Evolutionary conservation across 2,329 filamentous ascomycete genomes (phyloP).

Genomic region (Colletotrichum musicola): DNA sequence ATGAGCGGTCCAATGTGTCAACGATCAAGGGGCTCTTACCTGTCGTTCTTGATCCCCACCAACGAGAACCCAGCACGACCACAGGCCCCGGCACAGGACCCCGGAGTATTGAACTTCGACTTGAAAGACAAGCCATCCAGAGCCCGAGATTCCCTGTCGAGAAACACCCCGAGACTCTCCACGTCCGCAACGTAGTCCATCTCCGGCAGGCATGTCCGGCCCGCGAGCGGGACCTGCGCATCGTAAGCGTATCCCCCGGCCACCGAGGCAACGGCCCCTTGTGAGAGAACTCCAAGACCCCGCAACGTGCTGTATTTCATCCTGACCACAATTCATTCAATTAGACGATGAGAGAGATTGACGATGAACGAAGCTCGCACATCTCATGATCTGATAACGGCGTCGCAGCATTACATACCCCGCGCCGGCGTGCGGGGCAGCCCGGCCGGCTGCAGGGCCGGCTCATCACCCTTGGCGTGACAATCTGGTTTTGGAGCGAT

Average conservation of each 20-base stretch:
- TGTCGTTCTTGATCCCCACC: background rate
- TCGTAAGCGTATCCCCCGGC: background rate
- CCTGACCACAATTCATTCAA: background rate
- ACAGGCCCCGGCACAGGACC: background rate
- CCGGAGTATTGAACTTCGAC: background rate
- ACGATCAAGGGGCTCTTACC: background rate
- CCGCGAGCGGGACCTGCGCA: slow-evolving; percentile 10
- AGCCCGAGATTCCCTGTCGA: background rate
- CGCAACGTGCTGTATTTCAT: background rate
- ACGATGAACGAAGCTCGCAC: background rate
- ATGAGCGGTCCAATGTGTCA: background rate
- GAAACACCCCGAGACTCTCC: background rate
- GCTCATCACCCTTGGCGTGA: background rate
- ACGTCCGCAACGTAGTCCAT: background rate
- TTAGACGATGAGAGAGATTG: background rate
- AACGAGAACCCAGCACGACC: slow-evolving; percentile 1
- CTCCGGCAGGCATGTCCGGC: slow-evolving; percentile 13
- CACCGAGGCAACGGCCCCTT: background rate
- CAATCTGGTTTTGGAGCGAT: background rate
- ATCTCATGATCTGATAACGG: background rate
- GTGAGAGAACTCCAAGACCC: background rate
- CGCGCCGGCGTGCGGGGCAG: slow-evolving; percentile 16
- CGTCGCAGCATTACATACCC: slow-evolving; percentile 9
- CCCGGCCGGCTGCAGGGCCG: background rate
- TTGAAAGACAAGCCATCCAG: background rate